Evolutionary conservation across 192 early-diverging fungal species (phyloP).

Genomic region (Linnemannia zychae): DNA sequence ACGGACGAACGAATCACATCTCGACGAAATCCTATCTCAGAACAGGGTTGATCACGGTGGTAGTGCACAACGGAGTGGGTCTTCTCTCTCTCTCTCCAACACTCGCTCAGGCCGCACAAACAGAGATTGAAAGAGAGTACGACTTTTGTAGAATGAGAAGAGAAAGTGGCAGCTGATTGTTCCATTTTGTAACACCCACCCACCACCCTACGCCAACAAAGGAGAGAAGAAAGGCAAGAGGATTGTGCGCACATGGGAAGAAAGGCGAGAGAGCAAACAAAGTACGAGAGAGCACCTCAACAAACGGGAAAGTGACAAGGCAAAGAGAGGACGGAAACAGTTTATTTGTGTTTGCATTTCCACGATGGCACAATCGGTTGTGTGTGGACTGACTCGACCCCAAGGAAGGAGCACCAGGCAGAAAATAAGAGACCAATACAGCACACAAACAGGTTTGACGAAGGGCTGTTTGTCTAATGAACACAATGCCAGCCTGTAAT

Average conservation of each 20-base stretch:
- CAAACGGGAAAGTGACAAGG: not conserved
- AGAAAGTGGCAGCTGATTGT: constrained; percentile 1
- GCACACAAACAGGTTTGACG: not conserved
- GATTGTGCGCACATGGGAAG: constrained; percentile 1
- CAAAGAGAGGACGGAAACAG: not conserved
- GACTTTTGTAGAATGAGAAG: not conserved
- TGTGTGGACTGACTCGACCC: not conserved
- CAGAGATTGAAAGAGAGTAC: not conserved
- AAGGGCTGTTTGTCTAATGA: not conserved
- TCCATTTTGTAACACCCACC: not conserved
- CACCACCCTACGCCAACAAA: not conserved
- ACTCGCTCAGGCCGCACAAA: not conserved
- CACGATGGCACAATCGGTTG: not conserved
- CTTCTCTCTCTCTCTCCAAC: no score
- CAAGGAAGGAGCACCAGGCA: not conserved
- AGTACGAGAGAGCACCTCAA: not conserved
- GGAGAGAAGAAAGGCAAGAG: not conserved
- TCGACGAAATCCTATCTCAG: not conserved
- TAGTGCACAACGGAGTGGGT: not conserved
- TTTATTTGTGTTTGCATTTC: not conserved
- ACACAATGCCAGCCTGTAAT: not conserved
- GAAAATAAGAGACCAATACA: not conserved
- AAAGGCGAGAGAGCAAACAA: not conserved
- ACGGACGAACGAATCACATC: not conserved
- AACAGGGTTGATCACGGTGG: not conserved